Evolutionary conservation across 202 grass and related monocot species (phyloP).

Genomic region (Schoenoplectus tabernaemontani): DNA sequence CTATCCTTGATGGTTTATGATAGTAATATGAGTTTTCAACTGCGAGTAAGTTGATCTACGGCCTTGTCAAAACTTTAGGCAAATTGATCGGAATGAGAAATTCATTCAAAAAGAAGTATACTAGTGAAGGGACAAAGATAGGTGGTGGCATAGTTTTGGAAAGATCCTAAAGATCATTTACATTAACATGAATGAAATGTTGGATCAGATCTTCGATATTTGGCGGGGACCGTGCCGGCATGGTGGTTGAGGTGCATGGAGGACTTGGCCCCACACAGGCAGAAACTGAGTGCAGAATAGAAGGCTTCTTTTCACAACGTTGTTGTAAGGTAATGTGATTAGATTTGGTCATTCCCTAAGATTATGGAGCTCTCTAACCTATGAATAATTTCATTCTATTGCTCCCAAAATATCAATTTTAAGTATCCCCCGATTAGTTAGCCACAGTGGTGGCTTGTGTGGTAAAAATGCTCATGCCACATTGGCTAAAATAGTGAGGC

Average conservation of each 20-base stretch:
- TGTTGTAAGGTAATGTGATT: slow-evolving; percentile 44
- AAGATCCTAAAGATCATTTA: not conserved
- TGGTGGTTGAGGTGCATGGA: slow-evolving; percentile 52
- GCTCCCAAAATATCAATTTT: not conserved
- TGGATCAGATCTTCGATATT: slow-evolving; percentile 53
- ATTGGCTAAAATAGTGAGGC: not conserved
- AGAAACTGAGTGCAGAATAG: slow-evolving; percentile 52
- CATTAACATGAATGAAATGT: not conserved
- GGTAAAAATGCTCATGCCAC: not conserved
- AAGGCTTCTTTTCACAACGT: slow-evolving; percentile 68
- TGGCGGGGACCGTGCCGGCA: slow-evolving; percentile 42
- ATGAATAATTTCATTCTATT: not conserved
- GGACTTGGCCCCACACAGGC: not conserved
- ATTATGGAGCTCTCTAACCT: not conserved
- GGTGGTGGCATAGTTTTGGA: not conserved
- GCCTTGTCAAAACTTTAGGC: not conserved
- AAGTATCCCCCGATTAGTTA: not conserved
- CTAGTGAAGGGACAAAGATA: not conserved
- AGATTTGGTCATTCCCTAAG: not conserved
- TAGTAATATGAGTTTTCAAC: not conserved
- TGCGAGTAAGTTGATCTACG: not conserved
- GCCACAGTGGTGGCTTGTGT: not conserved
- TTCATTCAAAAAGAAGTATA: not conserved
- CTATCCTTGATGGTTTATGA: not conserved
- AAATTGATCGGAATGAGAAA: not conserved